Conservation (phyloP, 2,329 filamentous ascomycete genomes). For the Phialophora verrucosa region DNA sequence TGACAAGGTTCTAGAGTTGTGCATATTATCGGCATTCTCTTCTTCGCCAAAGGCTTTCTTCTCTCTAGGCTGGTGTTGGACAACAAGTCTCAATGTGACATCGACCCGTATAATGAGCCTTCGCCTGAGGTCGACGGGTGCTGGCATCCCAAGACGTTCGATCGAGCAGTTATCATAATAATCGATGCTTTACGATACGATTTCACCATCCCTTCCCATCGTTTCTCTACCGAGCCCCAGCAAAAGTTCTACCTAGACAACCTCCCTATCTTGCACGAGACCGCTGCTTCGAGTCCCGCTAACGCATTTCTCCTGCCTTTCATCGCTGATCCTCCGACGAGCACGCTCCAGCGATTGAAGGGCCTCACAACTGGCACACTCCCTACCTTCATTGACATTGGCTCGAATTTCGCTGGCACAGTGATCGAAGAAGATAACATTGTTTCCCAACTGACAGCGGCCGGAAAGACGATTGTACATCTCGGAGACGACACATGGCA, state of each 20-base stretch:
- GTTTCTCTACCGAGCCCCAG: constrained; percentile 50
- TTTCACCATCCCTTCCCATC: constrained; percentile 80
- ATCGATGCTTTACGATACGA: constrained; percentile 96
- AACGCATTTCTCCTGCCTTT: constrained; percentile 92
- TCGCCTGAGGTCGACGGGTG: constrained; percentile 69
- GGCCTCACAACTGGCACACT: constrained; percentile 93
- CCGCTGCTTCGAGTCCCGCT: constrained; percentile 71
- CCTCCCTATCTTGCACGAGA: constrained; percentile 84
- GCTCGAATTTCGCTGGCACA: constrained; percentile 93
- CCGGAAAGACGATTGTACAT: constrained; percentile 81
- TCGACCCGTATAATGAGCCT: constrained; percentile 62
- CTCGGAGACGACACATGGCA: constrained; percentile 99
- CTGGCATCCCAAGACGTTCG: constrained; percentile 94
- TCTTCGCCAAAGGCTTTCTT: constrained; percentile 95
- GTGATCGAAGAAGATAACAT: constrained; percentile 93
- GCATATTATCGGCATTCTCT: constrained; percentile 80
- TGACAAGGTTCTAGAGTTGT: constrained; percentile 58
- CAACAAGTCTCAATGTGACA: constrained; percentile 72
- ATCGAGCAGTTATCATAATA: constrained; percentile 86
- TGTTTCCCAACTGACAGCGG: constrained; percentile 66
- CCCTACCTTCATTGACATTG: constrained; percentile 91
- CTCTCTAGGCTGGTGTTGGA: constrained; percentile 82
- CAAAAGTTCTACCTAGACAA: constrained; percentile 81
- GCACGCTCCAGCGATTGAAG: constrained; percentile 89
- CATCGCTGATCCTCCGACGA: constrained; percentile 94